A percentile compares a stretch with the other conserved stretches of the same genome.
phyloP scores from a whole-genome alignment of 108 stramenopile species.

The Skeletonema marinoi region DNA sequence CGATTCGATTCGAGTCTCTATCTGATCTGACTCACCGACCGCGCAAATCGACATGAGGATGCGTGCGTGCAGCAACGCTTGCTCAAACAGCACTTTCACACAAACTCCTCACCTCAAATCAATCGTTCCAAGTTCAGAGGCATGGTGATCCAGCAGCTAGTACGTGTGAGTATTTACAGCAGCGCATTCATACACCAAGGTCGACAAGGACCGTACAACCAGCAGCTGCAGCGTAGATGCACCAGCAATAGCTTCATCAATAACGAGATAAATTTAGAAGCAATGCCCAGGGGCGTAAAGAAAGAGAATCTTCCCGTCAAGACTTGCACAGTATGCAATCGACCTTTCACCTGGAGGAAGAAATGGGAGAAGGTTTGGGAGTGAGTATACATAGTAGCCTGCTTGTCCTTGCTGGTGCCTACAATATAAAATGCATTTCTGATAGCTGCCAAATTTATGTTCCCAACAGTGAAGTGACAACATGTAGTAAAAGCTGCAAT shows the following conservation, averaged over 20 bases:
- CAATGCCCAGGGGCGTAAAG: conserved; percentile 41
- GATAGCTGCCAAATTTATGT: neutral
- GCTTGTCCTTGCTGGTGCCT: neutral
- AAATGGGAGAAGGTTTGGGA: conserved; percentile 92
- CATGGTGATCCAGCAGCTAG: neutral
- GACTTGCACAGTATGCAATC: conserved; percentile 49
- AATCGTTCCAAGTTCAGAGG: too few relatives aligned
- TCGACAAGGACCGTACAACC: neutral
- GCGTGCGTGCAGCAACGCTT: too few relatives aligned
- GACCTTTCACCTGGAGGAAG: conserved; percentile 76
- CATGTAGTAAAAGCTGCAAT: conserved; percentile 79
- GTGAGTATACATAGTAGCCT: neutral
- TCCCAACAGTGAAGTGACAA: conserved; percentile 59
- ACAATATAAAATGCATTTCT: neutral
- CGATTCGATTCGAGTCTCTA: too few relatives aligned
- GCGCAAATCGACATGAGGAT: too few relatives aligned
- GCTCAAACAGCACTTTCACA: too few relatives aligned
- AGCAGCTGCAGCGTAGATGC: neutral
- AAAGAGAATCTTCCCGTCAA: conserved; percentile 60
- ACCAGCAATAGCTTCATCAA: neutral
- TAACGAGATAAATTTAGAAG: neutral
- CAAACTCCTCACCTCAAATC: too few relatives aligned
- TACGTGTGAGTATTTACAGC: neutral
- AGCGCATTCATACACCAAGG: neutral
- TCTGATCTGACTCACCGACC: too few relatives aligned